Conservation (phyloP, 1,284 basidiomycete genomes). For the Ceratobasidium sp. region DNA sequence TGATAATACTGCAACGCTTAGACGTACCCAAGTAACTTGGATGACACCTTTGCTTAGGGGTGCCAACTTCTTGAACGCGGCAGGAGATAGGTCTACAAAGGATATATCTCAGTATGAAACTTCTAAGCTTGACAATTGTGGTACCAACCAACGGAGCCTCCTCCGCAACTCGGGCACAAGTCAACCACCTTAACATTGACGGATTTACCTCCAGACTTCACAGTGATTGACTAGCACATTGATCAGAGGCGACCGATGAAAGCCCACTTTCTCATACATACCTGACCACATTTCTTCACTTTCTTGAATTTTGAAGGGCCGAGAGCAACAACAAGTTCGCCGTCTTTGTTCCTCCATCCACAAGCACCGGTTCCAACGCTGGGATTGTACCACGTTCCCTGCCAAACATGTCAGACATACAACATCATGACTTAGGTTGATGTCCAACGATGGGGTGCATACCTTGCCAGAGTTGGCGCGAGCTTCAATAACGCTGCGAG, state of each 20-base stretch:
- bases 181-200: slow-evolving; percentile 26
- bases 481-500: slow-evolving; percentile 10
- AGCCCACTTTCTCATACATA: not conserved
- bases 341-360: slow-evolving; percentile 13
- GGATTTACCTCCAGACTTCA: slow-evolving; percentile 14
- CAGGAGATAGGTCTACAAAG: slow-evolving; percentile 17
- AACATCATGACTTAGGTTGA: not conserved
- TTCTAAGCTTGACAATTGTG: not conserved
- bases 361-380: slow-evolving; percentile 18
- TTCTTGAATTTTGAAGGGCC: not conserved
- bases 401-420: not conserved
- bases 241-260: not conserved
- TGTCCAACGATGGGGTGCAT: not conserved
- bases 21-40: slow-evolving; percentile 12
- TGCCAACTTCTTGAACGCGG: slow-evolving; percentile 18
- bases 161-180: slow-evolving; percentile 1
- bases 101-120: not conserved
- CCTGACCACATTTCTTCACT: slow-evolving; percentile 21
- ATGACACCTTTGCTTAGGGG: slow-evolving; percentile 16
- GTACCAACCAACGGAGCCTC: not conserved
- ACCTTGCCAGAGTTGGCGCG: slow-evolving; percentile 5
- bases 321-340: slow-evolving; percentile 23
- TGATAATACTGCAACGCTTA: too few species aligned
- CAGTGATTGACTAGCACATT: slow-evolving; percentile 5
- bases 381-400: slow-evolving; percentile 24